phyloP scores from a whole-genome alignment of 495 filamentous ascomycete genomes.

The Aspergillus haitiensis region DNA sequence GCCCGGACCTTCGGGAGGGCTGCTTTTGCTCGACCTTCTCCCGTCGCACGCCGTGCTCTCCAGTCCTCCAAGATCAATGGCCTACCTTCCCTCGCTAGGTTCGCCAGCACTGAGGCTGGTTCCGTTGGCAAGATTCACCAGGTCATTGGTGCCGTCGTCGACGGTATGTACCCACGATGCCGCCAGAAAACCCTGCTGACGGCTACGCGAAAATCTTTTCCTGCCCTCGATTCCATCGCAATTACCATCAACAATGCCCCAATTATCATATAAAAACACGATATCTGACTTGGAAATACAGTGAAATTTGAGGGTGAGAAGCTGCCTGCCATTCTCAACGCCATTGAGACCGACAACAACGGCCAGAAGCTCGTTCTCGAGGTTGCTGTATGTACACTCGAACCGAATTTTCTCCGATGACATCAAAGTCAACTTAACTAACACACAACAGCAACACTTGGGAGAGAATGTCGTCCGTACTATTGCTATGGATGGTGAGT shows the following conservation, averaged over 20 bases:
- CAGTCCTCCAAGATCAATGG: constrained; percentile 61
- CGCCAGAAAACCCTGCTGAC: constrained; percentile 29
- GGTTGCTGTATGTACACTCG: constrained; percentile 77
- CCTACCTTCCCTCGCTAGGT: constrained; percentile 64
- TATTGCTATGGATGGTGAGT: constrained; percentile 99
- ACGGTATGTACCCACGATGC: constrained; percentile 53
- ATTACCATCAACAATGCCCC: constrained; percentile 39
- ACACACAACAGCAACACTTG: constrained; percentile 82
- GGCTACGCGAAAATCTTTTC: constrained; percentile 51
- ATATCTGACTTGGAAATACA: constrained; percentile 49
- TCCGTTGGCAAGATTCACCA: constrained; percentile 84
- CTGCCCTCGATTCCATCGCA: constrained; percentile 36
- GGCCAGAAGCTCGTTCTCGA: constrained; percentile 95
- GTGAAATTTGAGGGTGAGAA: constrained; percentile 95
- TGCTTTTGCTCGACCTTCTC: constrained; percentile 69
- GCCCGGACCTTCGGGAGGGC: constrained; percentile 75
- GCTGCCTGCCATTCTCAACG: constrained; percentile 97
- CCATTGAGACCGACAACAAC: constrained; percentile 84
- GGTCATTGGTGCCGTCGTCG: constrained; percentile 71
- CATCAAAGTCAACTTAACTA: constrained; percentile 29
- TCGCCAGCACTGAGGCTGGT: constrained; percentile 65
- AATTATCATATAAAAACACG: constrained; percentile 29
- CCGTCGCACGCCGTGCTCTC: constrained; percentile 65
- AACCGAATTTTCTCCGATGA: constrained; percentile 25
- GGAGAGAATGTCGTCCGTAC: constrained; percentile 98